phyloP scores from a whole-genome alignment of 2,329 filamentous ascomycete species.

The Pestalotiopsis sp. region DNA sequence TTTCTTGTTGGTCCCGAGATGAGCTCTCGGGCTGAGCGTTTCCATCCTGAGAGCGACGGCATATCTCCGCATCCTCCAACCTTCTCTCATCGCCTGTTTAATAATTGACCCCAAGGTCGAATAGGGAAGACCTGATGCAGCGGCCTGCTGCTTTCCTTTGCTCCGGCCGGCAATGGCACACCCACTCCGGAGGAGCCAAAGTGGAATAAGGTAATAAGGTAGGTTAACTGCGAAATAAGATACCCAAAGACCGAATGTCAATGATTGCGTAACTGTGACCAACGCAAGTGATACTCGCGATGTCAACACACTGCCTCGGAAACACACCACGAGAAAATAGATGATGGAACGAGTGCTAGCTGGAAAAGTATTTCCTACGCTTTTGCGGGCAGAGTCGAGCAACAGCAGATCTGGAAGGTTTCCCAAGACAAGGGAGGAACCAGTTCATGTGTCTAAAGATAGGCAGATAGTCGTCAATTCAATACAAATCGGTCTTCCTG shows the following conservation, averaged over 20 bases:
- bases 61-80: slow-evolving; percentile 18
- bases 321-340: too few species aligned
- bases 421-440: background rate
- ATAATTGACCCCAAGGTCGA: background rate
- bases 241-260: background rate
- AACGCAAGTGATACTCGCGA: background rate
- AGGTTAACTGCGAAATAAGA: background rate
- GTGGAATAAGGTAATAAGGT: background rate
- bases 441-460: background rate
- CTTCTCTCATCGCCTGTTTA: background rate
- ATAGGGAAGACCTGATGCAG: background rate
- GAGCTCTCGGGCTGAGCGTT: slow-evolving; percentile 25
- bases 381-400: too few species aligned
- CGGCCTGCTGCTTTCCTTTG: background rate
- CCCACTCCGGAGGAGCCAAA: background rate
- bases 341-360: too few species aligned
- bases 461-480: background rate
- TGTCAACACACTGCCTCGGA: background rate
- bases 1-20: slow-evolving; percentile 21
- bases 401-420: too few species aligned
- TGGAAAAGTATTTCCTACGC: too few species aligned
- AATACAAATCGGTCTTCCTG: background rate
- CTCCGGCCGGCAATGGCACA: background rate
- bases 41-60: slow-evolving; percentile 26
- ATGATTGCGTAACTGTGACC: background rate